Evolutionary conservation across 495 filamentous ascomycete species (phyloP).

Genomic region (Tuber aestivum): DNA sequence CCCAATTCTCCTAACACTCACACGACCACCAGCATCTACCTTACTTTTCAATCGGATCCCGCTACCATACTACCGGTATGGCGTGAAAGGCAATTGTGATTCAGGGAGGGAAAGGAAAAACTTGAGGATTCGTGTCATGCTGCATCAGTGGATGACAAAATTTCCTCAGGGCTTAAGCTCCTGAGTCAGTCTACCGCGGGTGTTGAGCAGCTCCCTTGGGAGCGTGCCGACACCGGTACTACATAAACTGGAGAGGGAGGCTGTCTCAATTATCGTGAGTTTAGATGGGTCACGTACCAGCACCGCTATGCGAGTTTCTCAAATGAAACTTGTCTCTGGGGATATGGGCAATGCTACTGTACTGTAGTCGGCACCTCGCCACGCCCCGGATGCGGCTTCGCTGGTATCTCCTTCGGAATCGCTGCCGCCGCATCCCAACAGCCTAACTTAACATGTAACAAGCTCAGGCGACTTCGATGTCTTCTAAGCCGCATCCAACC

Average conservation of each 20-base stretch:
- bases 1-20: neutral
- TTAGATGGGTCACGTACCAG: too few species aligned
- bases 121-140: neutral
- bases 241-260: neutral
- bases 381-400: neutral
- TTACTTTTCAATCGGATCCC: neutral
- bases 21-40: neutral
- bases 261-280: neutral
- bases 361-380: neutral
- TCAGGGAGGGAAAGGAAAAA: neutral
- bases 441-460: neutral
- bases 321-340: too few species aligned
- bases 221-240: neutral
- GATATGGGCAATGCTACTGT: too few species aligned
- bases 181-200: neutral
- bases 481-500: neutral
- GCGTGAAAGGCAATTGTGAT: neutral
- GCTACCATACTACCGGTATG: too few species aligned
- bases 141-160: neutral
- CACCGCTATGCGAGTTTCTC: too few species aligned
- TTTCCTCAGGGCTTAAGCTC: neutral
- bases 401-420: neutral
- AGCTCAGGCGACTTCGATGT: neutral
- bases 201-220: neutral
- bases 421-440: neutral